Conservation (phyloP, 108 stramenopile genomes). For the Fragilariopsis cylindrus region DNA sequence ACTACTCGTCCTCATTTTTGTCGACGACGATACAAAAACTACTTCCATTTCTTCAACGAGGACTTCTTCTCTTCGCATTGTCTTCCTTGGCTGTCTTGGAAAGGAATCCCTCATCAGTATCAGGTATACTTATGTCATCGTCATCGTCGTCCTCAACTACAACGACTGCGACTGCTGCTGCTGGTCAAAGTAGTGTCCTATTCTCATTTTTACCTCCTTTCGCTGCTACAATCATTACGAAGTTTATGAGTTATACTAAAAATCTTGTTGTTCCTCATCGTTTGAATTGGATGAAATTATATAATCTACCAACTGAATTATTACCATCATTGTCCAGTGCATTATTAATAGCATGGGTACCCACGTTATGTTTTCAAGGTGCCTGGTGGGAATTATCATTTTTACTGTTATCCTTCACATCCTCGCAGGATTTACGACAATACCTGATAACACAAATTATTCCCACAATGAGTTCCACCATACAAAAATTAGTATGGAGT, state of each 20-base stretch:
- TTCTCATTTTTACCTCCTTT: neutral
- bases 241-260: too few relatives aligned
- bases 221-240: too few relatives aligned
- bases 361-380: neutral
- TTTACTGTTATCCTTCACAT: neutral
- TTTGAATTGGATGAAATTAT: neutral
- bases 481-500: neutral
- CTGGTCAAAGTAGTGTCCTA: neutral
- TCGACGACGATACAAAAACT: neutral
- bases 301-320: neutral
- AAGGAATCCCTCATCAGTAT: neutral
- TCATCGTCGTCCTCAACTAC: too few relatives aligned
- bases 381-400: neutral
- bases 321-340: neutral
- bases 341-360: neutral
- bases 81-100: neutral
- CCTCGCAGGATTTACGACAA: neutral
- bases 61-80: neutral
- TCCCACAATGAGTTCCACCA: neutral
- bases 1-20: neutral
- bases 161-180: too few relatives aligned
- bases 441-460: neutral
- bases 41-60: neutral
- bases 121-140: neutral
- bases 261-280: neutral